These are phyloP conservation scores for Euptelea pleiosperma DNA, from an alignment of 164 flowering plant species.

Conservation along the genomic window DNA sequence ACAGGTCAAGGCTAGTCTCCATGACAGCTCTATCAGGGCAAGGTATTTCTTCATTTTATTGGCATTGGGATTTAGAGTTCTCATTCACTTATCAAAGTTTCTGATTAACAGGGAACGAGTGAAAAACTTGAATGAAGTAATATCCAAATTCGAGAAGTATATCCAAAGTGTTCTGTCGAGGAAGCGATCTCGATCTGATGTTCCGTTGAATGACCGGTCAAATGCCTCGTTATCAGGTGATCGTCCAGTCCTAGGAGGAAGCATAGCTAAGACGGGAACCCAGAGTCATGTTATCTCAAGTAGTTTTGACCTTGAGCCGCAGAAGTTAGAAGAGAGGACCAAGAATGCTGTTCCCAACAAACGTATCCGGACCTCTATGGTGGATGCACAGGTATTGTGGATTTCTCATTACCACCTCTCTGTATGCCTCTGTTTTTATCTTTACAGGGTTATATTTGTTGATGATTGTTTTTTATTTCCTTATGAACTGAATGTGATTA, in stretches of 20 bases:
- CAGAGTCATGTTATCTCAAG: conserved; percentile 42
- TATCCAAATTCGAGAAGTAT: conserved; percentile 52
- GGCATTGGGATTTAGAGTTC: conserved; percentile 5
- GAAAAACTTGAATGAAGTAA: conserved; percentile 48
- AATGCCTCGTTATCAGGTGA: conserved; percentile 41
- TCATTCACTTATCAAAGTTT: not conserved
- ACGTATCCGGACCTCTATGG: conserved; percentile 80
- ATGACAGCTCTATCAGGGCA: conserved; percentile 50
- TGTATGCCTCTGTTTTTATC: not conserved
- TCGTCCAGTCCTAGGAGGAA: conserved; percentile 51
- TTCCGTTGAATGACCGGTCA: conserved; percentile 46
- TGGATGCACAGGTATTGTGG: conserved; percentile 49
- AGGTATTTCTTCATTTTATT: conserved; percentile 41
- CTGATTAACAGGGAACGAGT: conserved; percentile 53
- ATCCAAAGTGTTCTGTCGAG: conserved; percentile 53
- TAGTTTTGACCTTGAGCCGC: conserved; percentile 53
- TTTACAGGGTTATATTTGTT: not conserved
- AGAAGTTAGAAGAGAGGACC: conserved; percentile 58
- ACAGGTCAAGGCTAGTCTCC: conserved; percentile 47
- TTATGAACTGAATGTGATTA: not conserved
- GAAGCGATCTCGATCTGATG: conserved; percentile 75
- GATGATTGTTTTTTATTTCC: conserved; percentile 1
- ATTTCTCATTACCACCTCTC: not conserved
- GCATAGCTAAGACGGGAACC: conserved; percentile 46
- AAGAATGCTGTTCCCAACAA: conserved; percentile 58